A percentile compares a stretch with the other conserved stretches of the same genome.
These are phyloP conservation scores for Phialemoniopsis sp. DNA, from an alignment of 2,329 filamentous ascomycete species.

Conservation along the genomic window DNA sequence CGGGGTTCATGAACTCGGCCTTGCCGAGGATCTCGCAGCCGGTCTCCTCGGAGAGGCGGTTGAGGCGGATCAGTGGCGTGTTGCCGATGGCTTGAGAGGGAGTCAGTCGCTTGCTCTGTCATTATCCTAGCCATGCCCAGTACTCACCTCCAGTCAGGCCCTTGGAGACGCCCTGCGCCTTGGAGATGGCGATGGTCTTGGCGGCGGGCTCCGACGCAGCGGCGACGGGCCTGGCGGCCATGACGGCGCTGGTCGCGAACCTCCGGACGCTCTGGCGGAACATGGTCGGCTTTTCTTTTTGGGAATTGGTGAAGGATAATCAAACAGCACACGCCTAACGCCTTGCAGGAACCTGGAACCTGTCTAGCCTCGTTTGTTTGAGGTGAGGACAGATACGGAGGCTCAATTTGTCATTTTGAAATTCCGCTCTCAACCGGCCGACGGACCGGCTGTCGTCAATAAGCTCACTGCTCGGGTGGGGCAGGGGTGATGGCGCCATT, in stretches of 20 bases:
- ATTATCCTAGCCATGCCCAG: not conserved
- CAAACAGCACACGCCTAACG: too few relatives aligned
- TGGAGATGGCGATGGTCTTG: constrained; percentile 69
- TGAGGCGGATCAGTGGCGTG: constrained; percentile 88
- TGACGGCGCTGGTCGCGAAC: constrained; percentile 60
- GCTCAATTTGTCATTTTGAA: too few relatives aligned
- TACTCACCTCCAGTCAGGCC: constrained; percentile 75
- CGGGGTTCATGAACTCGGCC: constrained; percentile 98
- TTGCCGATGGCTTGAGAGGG: constrained; percentile 81
- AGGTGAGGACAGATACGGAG: too few relatives aligned
- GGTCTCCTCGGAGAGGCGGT: constrained; percentile 82
- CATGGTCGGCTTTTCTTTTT: constrained; percentile 42
- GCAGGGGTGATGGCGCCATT: too few relatives aligned
- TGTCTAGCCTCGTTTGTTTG: too few relatives aligned
- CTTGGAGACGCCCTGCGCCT: constrained; percentile 73
- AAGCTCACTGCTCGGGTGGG: too few relatives aligned
- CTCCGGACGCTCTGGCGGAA: constrained; percentile 64
- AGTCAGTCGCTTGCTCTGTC: not conserved
- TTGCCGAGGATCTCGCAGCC: constrained; percentile 94
- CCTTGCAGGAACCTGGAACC: too few relatives aligned
- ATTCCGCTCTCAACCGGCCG: too few relatives aligned
- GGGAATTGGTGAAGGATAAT: too few relatives aligned
- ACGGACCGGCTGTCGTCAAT: too few relatives aligned
- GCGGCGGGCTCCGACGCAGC: constrained; percentile 39
- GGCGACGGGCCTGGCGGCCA: constrained; percentile 36